Evolutionary conservation across 2,329 filamentous ascomycete species (phyloP).

Genomic region (Nannizziopsis arthrosporioides): DNA sequence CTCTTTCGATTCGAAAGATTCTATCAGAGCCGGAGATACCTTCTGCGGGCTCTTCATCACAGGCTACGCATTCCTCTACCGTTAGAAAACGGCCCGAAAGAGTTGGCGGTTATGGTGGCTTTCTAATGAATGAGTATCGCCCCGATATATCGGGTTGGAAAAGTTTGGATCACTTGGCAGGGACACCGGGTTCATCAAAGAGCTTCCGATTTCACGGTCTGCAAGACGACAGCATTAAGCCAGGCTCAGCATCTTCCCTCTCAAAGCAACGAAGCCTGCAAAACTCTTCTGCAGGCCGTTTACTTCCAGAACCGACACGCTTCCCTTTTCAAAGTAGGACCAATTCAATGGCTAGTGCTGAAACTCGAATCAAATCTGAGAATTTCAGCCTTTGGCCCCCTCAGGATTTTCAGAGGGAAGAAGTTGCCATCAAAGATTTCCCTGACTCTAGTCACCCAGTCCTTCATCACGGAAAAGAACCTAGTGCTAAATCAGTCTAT

Average conservation of each 20-base stretch:
- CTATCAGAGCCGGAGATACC: background rate
- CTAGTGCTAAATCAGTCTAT: background rate
- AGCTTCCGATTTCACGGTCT: background rate
- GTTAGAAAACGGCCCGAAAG: background rate
- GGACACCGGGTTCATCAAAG: background rate
- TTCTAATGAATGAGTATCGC: background rate
- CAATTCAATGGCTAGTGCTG: constrained; percentile 1
- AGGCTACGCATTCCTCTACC: background rate
- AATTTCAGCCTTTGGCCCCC: background rate
- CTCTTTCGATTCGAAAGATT: constrained; percentile 4
- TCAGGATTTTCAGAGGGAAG: background rate
- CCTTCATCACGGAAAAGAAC: background rate
- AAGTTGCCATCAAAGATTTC: background rate
- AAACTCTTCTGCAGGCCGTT: background rate
- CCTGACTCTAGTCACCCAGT: background rate
- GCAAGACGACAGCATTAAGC: background rate
- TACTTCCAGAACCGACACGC: background rate
- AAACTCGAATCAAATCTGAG: background rate
- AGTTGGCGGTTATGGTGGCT: constrained; percentile 6
- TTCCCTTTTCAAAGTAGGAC: background rate
- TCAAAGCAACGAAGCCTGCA: background rate
- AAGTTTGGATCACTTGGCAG: background rate
- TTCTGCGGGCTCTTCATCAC: background rate
- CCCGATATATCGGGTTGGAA: background rate
- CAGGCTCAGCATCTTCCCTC: background rate